Conservation (phyloP, 805 yeast species). For the Candida xiaguanensis region DNA sequence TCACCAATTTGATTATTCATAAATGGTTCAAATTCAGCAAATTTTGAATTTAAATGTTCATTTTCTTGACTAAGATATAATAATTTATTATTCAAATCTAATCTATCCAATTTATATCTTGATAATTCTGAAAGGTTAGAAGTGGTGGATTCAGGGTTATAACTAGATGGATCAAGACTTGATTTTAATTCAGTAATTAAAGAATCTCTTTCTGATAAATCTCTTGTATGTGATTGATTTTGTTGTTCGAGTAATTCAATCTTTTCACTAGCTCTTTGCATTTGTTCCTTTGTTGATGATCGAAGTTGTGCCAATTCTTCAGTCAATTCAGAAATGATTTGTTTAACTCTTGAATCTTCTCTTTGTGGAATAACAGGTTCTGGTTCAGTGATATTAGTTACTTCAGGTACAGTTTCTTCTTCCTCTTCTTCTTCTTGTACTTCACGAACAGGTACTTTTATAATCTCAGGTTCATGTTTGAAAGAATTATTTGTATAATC, state of each 20-base stretch:
- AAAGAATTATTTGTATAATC: neutral
- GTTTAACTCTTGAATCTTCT: slow-evolving; percentile 27
- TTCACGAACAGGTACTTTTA: neutral
- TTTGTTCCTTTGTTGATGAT: slow-evolving; percentile 41
- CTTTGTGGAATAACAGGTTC: neutral
- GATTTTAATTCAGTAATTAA: slow-evolving; percentile 29
- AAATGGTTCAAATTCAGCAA: slow-evolving; percentile 47
- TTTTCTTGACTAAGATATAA: slow-evolving; percentile 47
- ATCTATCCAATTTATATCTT: slow-evolving; percentile 39
- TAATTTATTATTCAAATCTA: slow-evolving; percentile 43
- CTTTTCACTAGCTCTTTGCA: slow-evolving; percentile 53
- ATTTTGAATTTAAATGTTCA: slow-evolving; percentile 33
- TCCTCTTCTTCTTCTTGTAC: neutral
- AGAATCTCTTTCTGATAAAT: slow-evolving; percentile 23
- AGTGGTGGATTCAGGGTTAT: slow-evolving; percentile 21
- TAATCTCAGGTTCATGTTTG: neutral
- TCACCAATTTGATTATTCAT: slow-evolving; percentile 52
- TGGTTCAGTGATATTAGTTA: neutral
- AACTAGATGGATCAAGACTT: slow-evolving; percentile 12
- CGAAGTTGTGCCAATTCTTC: slow-evolving; percentile 30
- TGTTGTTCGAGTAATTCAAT: slow-evolving; percentile 47
- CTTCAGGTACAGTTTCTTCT: neutral
- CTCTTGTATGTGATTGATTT: slow-evolving; percentile 13
- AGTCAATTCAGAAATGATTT: slow-evolving; percentile 29
- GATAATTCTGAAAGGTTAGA: slow-evolving; percentile 29